Evolutionary conservation across 2,329 filamentous ascomycete genomes (phyloP).

Genomic region (Fusarium staphyleae): DNA sequence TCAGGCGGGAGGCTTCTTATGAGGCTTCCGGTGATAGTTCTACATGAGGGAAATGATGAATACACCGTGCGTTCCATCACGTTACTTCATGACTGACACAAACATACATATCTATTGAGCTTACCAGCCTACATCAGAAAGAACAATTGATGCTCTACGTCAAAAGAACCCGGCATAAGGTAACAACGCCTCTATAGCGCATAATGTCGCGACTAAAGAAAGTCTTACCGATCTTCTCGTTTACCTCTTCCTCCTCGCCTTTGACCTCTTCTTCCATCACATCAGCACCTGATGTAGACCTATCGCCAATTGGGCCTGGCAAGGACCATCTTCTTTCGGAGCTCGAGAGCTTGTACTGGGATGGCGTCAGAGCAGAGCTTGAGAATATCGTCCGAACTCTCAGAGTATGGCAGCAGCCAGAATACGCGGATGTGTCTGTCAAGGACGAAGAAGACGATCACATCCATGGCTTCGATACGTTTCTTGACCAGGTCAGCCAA

Average conservation of each 20-base stretch:
- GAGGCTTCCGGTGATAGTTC: slow-evolving; percentile 7
- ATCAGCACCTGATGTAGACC: slow-evolving; percentile 23
- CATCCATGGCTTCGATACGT: slow-evolving; percentile 34
- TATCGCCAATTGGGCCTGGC: slow-evolving; percentile 17
- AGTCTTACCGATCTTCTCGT: slow-evolving; percentile 21
- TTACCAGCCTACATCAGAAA: no score
- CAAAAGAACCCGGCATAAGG: no score
- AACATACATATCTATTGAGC: neutral
- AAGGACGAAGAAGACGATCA: slow-evolving; percentile 26
- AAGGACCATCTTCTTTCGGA: slow-evolving; percentile 27
- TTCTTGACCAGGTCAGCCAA: slow-evolving; percentile 34
- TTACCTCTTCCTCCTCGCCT: slow-evolving; percentile 1
- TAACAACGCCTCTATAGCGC: neutral
- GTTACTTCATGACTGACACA: neutral
- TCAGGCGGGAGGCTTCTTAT: slow-evolving; percentile 13
- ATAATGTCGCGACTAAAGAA: slow-evolving; percentile 27
- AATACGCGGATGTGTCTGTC: slow-evolving; percentile 17
- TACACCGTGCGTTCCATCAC: neutral
- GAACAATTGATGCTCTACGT: no score
- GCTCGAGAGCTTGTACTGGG: slow-evolving; percentile 32
- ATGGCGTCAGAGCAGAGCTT: slow-evolving; percentile 32
- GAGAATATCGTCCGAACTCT: slow-evolving; percentile 37
- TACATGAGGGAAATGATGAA: neutral
- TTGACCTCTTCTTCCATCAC: slow-evolving; percentile 22
- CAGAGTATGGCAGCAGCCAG: slow-evolving; percentile 30